Percentiles rank a stretch among this genome's conserved stretches.
Evolutionary conservation across 1,284 basidiomycete species (phyloP).

Genomic region (Heterobasidion annosum): DNA sequence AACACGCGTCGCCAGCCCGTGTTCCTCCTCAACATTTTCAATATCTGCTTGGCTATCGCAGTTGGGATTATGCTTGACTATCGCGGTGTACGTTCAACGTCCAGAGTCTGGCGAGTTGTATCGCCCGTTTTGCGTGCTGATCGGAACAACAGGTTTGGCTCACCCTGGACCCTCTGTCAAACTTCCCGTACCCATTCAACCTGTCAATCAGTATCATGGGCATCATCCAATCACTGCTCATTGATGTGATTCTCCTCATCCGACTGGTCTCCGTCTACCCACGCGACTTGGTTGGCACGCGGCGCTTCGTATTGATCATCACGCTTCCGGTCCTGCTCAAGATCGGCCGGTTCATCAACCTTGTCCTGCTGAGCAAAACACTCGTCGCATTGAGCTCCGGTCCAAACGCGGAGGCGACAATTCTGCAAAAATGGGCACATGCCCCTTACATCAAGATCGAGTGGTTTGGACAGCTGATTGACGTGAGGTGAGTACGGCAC

Average conservation of each 20-base stretch:
- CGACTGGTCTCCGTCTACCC: constrained; percentile 19
- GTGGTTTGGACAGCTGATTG: constrained; percentile 21
- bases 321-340: constrained; percentile 8
- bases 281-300: background rate
- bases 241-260: constrained; percentile 15
- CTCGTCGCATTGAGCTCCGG: constrained; percentile 1
- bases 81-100: background rate
- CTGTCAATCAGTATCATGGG: constrained; percentile 18
- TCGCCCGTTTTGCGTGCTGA: background rate
- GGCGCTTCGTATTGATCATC: constrained; percentile 2
- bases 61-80: constrained; percentile 5
- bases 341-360: constrained; percentile 6
- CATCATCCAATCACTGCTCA: constrained; percentile 20
- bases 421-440: constrained; percentile 12
- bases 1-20: background rate
- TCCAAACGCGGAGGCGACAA: background rate
- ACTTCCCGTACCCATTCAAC: background rate
- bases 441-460: constrained; percentile 23
- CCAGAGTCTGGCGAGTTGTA: background rate
- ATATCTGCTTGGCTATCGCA: constrained; percentile 1
- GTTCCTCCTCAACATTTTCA: constrained; percentile 1
- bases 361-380: constrained; percentile 5
- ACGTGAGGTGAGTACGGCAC: constrained; percentile 17
- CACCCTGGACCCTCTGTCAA: background rate
- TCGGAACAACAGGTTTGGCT: background rate